Evolutionary conservation across 140 eudicot genomes (phyloP), one percentile per base, ranked within the genome.

Genomic region (Senecio squalidus): DNA sequence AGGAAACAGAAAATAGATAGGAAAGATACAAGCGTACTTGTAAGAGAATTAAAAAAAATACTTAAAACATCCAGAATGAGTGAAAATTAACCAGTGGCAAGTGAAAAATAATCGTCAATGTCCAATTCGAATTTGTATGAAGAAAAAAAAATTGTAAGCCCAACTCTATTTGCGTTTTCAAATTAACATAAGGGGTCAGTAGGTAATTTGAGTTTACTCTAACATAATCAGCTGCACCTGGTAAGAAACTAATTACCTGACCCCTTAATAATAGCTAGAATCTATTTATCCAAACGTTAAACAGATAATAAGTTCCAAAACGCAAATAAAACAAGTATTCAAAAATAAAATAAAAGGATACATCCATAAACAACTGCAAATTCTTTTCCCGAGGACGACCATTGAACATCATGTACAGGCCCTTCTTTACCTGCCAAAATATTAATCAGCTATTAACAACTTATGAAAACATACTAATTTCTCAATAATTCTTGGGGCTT

Each of bases 311-410:
- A 33, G 18, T 16, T 17, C 15, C 4, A 45, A 16, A 45, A n/a
- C n/a, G n/a, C n/a, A n/a, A n/a, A n/a, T n/a, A n/a, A n/a, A n/a
- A n/a, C n/a, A n/a, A n/a, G n/a, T n/a, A n/a, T n/a, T n/a, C n/a
- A n/a, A n/a, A n/a, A n/a, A n/a, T n/a, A n/a, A 33, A 31, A 55
- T 47, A 44, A 25, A 74, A 78, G 97, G 94, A 86, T 90, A 90
- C 97, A 80, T 66, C 97, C 97, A 72, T 90, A 90, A 59, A 86
- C 97, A 68, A 78, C 97, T 46, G 95, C 94, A 76, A 90, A 90
- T 55, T 90, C 97, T 53, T 84, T 83, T 30, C 97, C 95, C 1
- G 95, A 75, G 58, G 28, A 58, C 26, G 97, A 90, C 97, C 97
- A 90, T 52, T 84, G 97, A 71, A 86, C 97, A 83, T 90, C 97